These are phyloP conservation scores for Termitomyces eurrhizus DNA, from an alignment of 768 basidiomycete species.

Conservation along the genomic window DNA sequence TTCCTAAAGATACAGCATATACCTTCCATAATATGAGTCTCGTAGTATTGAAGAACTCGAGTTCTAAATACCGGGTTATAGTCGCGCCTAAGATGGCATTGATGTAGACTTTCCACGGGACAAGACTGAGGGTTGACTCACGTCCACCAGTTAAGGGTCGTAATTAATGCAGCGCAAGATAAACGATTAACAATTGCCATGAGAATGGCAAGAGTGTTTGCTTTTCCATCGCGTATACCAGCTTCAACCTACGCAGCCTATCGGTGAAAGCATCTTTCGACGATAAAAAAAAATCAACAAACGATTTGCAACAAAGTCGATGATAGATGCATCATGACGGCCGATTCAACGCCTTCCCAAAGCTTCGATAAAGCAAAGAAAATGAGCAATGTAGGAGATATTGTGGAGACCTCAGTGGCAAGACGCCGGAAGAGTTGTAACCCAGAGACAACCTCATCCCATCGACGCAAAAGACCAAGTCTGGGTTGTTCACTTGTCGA, in stretches of 20 bases:
- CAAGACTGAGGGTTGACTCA: constrained; percentile 2
- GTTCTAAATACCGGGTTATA: constrained; percentile 12
- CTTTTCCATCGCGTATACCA: constrained; percentile 16
- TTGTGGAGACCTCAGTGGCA: constrained; percentile 18
- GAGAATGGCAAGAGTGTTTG: constrained; percentile 15
- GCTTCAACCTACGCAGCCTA: constrained; percentile 17
- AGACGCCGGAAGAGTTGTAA: constrained; percentile 20
- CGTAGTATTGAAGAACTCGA: constrained; percentile 21
- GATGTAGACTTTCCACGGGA: not conserved
- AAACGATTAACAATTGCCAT: constrained; percentile 17
- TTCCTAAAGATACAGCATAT: not conserved
- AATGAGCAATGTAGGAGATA: constrained; percentile 18
- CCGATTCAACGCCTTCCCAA: constrained; percentile 22
- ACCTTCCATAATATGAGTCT: constrained; percentile 26
- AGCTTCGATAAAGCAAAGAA: constrained; percentile 20
- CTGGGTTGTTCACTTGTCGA: constrained; percentile 5
- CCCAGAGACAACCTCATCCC: constrained; percentile 9
- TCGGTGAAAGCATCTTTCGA: not conserved
- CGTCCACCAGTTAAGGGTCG: constrained; percentile 21
- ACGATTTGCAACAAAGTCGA: constrained; percentile 20
- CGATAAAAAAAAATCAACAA: not conserved
- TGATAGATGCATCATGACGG: constrained; percentile 23
- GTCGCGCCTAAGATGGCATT: constrained; percentile 6
- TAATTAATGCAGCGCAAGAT: constrained; percentile 15
- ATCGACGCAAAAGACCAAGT: constrained; percentile 8